Evolutionary conservation across 257 asterid species (phyloP), one percentile per base, ranked within the genome.

Genomic region (Linderniella brevidens): DNA sequence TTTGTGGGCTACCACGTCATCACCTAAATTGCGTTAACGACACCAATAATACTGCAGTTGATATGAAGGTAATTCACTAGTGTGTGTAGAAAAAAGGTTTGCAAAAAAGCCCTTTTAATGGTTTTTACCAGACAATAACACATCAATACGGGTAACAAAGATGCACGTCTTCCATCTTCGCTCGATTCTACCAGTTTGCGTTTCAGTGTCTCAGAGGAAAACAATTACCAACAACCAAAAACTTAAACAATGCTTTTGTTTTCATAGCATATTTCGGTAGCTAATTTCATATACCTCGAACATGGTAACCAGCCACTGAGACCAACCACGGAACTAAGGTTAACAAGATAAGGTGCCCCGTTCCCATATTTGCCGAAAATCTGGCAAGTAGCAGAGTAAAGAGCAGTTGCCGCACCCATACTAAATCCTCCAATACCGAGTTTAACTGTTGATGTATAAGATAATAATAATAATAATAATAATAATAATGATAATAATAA

Each of bases 301-400:
- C 86, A 77, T 42, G 95, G 95, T 66, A 83, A 86, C 93, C 93
- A 80, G 57, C 95, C 93, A 49, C 95, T 83, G 32, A 83, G 82
- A 40, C 83, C 74, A 43, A 80, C 53, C 44, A 77, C 56, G 37
- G 66, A 60, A 56, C 74, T 64, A 58, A 77, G 69, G 63, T 74
- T 70, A 48, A 77, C 56, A 8, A 51, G 72, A 60, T 77, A 83
- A 0, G 69, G 70, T 18, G 61, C 68, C 48, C 80, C 57, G 48
- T 72, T 83, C n/a, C 70, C 69, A 40, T 64, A 66, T 48, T 74
- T 68, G 35, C 86, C 73, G 10, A 62, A 68, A 44, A 76, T 70
- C 63, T 77, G 69, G 61, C 93, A 83, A 0, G 69, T 72, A 53
- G 86, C 93, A 11, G 90, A 77, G 73, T 83, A 75, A 40, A 83